These are phyloP conservation scores for Metarhizium sp. DNA, from an alignment of 2,329 filamentous ascomycete species.

Conservation along the genomic window DNA sequence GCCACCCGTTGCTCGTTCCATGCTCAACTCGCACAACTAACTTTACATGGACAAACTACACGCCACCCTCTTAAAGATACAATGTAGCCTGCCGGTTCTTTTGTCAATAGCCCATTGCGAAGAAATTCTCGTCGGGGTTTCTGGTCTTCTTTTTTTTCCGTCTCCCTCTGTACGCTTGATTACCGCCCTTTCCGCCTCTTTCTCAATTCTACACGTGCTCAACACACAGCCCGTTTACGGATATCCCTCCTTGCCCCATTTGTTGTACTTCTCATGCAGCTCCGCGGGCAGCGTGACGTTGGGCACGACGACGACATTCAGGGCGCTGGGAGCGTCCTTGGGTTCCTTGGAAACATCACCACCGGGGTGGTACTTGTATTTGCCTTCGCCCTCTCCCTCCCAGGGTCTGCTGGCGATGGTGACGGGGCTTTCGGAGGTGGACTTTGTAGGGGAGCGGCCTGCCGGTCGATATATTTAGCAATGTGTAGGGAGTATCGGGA, in stretches of 20 bases:
- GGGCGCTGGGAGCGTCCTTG: slow-evolving; percentile 85
- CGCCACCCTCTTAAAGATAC: no score
- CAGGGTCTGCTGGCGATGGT: slow-evolving; percentile 81
- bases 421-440: slow-evolving; percentile 73
- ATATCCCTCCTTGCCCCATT: slow-evolving; percentile 98
- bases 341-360: slow-evolving; percentile 67
- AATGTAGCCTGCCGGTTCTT: no score
- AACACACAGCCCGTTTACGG: slow-evolving; percentile 23
- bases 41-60: no score
- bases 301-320: slow-evolving; percentile 91
- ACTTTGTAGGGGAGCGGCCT: slow-evolving; percentile 77
- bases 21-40: no score
- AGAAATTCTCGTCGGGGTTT: no score
- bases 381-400: slow-evolving; percentile 61
- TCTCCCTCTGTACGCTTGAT: no score
- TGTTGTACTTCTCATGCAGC: slow-evolving; percentile 97
- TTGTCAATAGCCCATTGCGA: no score
- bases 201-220: no score
- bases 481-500: no score
- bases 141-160: no score
- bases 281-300: slow-evolving; percentile 88
- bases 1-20: no score
- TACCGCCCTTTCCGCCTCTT: no score
- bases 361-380: slow-evolving; percentile 75
- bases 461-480: neutral